phyloP scores from a whole-genome alignment of 129 eudicot species.

The Logfia minima region DNA sequence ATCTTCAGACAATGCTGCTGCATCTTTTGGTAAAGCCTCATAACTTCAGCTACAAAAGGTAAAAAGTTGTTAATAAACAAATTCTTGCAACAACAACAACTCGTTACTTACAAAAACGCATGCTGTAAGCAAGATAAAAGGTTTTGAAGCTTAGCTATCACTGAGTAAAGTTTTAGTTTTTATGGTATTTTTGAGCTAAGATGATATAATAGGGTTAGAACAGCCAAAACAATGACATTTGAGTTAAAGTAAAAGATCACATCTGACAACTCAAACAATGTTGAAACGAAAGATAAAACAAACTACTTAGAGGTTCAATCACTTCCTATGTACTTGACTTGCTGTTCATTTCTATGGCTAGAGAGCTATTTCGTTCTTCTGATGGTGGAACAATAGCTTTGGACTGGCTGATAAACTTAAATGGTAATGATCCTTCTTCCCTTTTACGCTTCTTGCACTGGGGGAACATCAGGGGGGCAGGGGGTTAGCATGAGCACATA shows the following conservation, averaged over 20 bases:
- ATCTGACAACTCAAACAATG: too few species aligned
- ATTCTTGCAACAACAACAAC: not conserved
- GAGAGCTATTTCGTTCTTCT: conserved; percentile 56
- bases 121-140: too few species aligned
- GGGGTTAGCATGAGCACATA: too few species aligned
- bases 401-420: conserved; percentile 60
- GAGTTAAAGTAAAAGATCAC: not conserved
- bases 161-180: not conserved
- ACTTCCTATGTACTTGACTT: too few species aligned
- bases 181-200: not conserved
- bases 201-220: too few species aligned
- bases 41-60: conserved; percentile 59
- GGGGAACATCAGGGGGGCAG: too few species aligned
- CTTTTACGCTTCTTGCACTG: not conserved
- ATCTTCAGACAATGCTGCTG: conserved; percentile 64
- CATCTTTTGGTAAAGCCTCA: conserved; percentile 51
- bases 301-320: too few species aligned
- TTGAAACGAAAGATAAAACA: too few species aligned
- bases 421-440: conserved; percentile 42
- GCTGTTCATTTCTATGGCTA: conserved; percentile 21
- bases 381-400: conserved; percentile 92
- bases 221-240: too few species aligned
- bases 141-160: too few species aligned
- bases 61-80: not conserved
- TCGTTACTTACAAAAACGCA: too few species aligned